Conservation (phyloP, 2,329 filamentous ascomycete genomes). For the Scedosporium apiospermum region DNA sequence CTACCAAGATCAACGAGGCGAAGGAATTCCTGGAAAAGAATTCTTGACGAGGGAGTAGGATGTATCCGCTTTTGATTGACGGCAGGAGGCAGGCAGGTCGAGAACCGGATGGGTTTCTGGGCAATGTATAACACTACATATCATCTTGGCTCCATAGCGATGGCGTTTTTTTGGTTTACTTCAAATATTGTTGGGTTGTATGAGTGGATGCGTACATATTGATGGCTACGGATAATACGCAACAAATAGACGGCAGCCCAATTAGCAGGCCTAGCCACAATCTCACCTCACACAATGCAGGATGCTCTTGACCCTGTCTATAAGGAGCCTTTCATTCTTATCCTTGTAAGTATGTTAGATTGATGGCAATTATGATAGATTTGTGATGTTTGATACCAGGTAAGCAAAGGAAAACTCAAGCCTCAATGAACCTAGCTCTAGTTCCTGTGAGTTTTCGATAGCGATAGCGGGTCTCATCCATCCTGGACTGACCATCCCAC, state of each 20-base stretch:
- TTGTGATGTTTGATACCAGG: no score
- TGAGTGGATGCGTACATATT: slow-evolving; percentile 1
- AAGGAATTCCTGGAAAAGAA: slow-evolving; percentile 91
- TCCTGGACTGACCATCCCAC: no score
- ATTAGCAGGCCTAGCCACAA: not conserved
- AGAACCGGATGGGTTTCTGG: slow-evolving; percentile 7
- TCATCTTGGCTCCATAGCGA: slow-evolving; percentile 30
- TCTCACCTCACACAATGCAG: not conserved
- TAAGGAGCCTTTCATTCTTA: no score
- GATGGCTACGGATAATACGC: not conserved
- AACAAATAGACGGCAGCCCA: slow-evolving; percentile 1
- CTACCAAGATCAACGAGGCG: slow-evolving; percentile 96
- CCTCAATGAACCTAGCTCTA: no score
- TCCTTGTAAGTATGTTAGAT: no score
- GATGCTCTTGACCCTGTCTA: no score
- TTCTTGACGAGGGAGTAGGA: slow-evolving; percentile 11
- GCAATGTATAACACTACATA: slow-evolving; percentile 26
- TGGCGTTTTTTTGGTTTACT: slow-evolving; percentile 31
- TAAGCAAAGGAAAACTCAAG: no score
- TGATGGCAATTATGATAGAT: no score
- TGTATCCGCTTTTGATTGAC: not conserved
- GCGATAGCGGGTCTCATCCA: no score
- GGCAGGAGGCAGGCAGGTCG: not conserved
- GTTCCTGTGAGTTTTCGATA: no score
- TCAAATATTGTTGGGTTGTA: not conserved